Evolutionary conservation across 2,329 filamentous ascomycete species (phyloP), one percentile per base, ranked within the genome.

Genomic region (Periconia macrospinosa): DNA sequence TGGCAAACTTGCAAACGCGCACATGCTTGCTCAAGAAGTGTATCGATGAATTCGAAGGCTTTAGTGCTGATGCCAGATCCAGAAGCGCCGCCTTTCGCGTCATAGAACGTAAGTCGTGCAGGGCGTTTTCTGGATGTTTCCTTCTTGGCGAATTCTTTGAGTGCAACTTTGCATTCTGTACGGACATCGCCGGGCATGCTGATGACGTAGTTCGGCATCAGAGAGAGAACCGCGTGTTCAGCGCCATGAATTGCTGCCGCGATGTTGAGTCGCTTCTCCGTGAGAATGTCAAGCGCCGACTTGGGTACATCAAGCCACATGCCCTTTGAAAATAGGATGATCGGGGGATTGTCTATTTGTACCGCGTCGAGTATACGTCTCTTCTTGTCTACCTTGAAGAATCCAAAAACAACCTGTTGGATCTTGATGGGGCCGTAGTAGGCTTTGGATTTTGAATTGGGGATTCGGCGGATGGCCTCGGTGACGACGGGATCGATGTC

Each of bases 231-330:
- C 0, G 92, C 92, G 71, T 99, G 94, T 75, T 97, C 92, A 2
- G 94, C 93, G 0, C 93, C 93, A 69, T 97, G 94, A 53, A 99
- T 97, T 0, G 90, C 91, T 0, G 88, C 94, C 0, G 91, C 93
- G 10, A 93, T 82, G 70, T 97, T 91, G 30, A 97, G 79, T 0
- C 86, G 80, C 8, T 87, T 81, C 0, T 82, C 82, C 41, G 87
- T 83, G 1, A 99, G 81, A 41, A 97, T 92, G 14, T 91, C 85
- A 6, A 97, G 83, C 0, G 92, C 92, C 1, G 73, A 74, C 56
- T 86, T 87, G 0, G 94, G 93, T 2, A 99, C 86, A 69, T 97
- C 93, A 14, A 97, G 83, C 94, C 94, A 99, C 86, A 97, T 90
- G 40, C 92, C 94, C 70, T 94, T 95, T 65, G 86, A 90, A 68